Conservation (phyloP, 495 filamentous ascomycete species). For the Pyrenula aspistea region DNA sequence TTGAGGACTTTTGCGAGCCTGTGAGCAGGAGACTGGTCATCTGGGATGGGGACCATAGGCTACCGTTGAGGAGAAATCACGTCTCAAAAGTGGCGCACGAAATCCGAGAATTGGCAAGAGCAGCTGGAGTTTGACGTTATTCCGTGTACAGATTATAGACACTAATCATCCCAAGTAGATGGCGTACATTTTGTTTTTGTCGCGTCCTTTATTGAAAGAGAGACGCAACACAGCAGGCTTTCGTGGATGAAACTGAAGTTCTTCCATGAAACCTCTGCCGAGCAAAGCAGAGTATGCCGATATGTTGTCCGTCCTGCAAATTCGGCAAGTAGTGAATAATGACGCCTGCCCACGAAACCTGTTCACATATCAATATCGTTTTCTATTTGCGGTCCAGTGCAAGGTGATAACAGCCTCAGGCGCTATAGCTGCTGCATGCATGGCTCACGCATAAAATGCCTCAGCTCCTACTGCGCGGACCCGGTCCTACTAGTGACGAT, state of each 20-base stretch:
- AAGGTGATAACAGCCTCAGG: background rate
- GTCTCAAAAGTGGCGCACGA: background rate
- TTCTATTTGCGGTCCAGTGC: background rate
- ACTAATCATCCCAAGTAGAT: background rate
- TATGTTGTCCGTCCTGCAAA: background rate
- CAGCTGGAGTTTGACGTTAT: background rate
- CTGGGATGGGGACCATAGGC: conserved; percentile 48
- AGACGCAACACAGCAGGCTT: no score
- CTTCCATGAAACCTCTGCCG: background rate
- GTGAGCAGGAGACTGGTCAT: conserved; percentile 33
- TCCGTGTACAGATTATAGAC: background rate
- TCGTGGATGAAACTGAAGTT: no score
- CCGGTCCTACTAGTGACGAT: background rate
- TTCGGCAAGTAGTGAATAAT: background rate
- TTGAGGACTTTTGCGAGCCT: conserved; percentile 32
- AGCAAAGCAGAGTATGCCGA: background rate
- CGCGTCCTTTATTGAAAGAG: no score
- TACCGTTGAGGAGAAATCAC: conserved; percentile 19
- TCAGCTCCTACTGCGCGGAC: background rate
- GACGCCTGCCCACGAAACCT: background rate
- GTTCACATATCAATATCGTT: background rate
- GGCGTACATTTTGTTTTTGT: background rate
- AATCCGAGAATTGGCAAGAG: background rate
- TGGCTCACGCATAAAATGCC: background rate
- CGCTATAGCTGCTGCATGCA: background rate